Base-by-base conservation (phyloP, 495 filamentous ascomycete genomes). In the Penicillium turbatum region DNA sequence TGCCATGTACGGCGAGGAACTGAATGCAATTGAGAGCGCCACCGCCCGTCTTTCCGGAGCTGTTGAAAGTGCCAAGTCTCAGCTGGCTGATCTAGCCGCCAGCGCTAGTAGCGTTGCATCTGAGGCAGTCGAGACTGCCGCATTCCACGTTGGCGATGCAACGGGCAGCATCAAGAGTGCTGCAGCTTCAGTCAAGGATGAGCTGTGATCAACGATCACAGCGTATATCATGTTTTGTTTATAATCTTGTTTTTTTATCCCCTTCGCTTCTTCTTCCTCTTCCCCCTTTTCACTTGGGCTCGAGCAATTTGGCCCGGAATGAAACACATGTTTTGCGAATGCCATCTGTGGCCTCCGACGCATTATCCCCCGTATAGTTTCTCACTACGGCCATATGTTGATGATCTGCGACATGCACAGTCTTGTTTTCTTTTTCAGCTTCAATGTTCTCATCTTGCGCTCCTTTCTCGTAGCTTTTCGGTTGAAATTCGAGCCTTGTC, bases 21-120 rank as follows among this genome's bases (percentile, higher is more conserved):
- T 80, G 44, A 77, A 77, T 15, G 74, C 75, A 30, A 60, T 84
- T 5, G 81, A 86, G 56, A 81, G 78, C 51, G 79, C 79, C 38
- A 74, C 73, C 42, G 69, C 60, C 43, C 71, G 73, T 49, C 56
- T 85, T 27, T 54, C 68, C 16, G 72, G 52, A 29, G 77, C 74
- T 17, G 64, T 81, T 30, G 73, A 77, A 59, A 77, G 71, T 52
- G 81, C 78, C 29, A 76, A 73, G 61, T 69, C 71, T 2, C 68
- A 67, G 49, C 56, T 82, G 26, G 73, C 68, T 21, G 73, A 71
- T 30, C 71, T 81, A 24, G 70, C 62, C 6, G 68, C 67, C 16
- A 62, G 59, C n/a, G 66, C 57, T 13, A 71, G 71, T 29, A 73
- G 62, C 21, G 62, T 66, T 36, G 72, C 67, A 1, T 65, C 54